Conservation (phyloP, 768 basidiomycete genomes). For the Russula brevipes region DNA sequence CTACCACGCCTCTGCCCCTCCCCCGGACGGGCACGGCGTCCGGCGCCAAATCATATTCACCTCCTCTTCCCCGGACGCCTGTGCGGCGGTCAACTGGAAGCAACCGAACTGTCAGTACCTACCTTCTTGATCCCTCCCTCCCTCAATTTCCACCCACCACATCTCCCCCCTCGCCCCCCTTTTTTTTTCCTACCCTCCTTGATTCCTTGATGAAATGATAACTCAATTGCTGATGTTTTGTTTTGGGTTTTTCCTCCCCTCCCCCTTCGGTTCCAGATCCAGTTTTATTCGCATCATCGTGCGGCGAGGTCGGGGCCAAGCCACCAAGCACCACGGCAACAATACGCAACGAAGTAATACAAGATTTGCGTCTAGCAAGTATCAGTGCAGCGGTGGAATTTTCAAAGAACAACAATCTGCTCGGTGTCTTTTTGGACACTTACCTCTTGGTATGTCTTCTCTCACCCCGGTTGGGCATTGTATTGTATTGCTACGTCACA, state of each 20-base stretch:
- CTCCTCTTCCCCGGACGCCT: conserved; percentile 86
- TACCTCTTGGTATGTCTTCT: conserved; percentile 67
- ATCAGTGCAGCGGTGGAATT: conserved; percentile 91
- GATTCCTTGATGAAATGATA: background rate
- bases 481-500: conserved; percentile 18
- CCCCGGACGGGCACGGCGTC: conserved; percentile 42
- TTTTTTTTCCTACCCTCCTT: conserved; percentile 10
- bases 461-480: background rate
- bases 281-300: conserved; percentile 89
- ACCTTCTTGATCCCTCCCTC: too few species aligned
- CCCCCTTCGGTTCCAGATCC: conserved; percentile 54
- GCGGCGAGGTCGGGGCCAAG: conserved; percentile 53
- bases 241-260: background rate
- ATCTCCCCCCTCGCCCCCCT: background rate
- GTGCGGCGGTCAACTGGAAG: conserved; percentile 95
- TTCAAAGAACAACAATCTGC: conserved; percentile 83
- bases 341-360: conserved; percentile 38
- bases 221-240: background rate
- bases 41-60: conserved; percentile 86
- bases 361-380: conserved; percentile 52
- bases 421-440: conserved; percentile 88
- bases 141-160: background rate
- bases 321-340: conserved; percentile 37
- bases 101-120: conserved; percentile 86
- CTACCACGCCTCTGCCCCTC: conserved; percentile 56